These are phyloP conservation scores for Anthoceros angustus DNA, from an alignment of 225 moss, liverwort and hornwort genomes.

Conservation along the genomic window DNA sequence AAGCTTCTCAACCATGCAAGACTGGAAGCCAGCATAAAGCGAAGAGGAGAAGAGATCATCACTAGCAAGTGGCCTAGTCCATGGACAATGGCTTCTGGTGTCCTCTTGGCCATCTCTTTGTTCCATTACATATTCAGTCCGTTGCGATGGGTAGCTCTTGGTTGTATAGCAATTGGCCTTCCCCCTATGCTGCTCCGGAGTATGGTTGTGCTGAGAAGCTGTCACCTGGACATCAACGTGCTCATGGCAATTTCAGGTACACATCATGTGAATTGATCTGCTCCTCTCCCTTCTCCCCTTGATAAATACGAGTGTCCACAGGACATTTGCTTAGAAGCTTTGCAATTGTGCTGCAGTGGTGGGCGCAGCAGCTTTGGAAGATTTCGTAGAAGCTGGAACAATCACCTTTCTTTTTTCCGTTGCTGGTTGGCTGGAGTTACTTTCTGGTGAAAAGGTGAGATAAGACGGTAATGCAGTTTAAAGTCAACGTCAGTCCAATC, in stretches of 20 bases:
- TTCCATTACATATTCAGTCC: conserved; percentile 55
- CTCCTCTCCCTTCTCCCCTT: too few species aligned
- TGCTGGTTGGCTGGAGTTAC: conserved; percentile 85
- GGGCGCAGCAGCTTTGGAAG: conserved; percentile 74
- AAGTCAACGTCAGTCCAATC: not conserved
- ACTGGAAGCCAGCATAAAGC: conserved; percentile 70
- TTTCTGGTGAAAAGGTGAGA: conserved; percentile 65
- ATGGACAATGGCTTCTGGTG: conserved; percentile 66
- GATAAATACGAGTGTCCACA: conserved; percentile 1
- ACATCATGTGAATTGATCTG: too few species aligned
- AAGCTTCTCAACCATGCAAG: conserved; percentile 82
- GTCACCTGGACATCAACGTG: conserved; percentile 71
- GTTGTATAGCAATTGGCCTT: conserved; percentile 60
- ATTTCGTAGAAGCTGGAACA: conserved; percentile 87
- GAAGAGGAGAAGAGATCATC: conserved; percentile 51
- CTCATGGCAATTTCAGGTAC: conserved; percentile 88
- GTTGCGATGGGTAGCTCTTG: conserved; percentile 74
- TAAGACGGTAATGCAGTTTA: not conserved
- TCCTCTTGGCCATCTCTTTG: conserved; percentile 57
- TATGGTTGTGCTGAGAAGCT: conserved; percentile 44
- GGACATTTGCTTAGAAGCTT: too few species aligned
- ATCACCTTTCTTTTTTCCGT: conserved; percentile 77
- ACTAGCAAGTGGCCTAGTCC: conserved; percentile 78
- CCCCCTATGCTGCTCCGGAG: conserved; percentile 59
- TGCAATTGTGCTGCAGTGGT: conserved; percentile 35